Evolutionary conservation across 768 basidiomycete species (phyloP).

Genomic region (Mycena metata): DNA sequence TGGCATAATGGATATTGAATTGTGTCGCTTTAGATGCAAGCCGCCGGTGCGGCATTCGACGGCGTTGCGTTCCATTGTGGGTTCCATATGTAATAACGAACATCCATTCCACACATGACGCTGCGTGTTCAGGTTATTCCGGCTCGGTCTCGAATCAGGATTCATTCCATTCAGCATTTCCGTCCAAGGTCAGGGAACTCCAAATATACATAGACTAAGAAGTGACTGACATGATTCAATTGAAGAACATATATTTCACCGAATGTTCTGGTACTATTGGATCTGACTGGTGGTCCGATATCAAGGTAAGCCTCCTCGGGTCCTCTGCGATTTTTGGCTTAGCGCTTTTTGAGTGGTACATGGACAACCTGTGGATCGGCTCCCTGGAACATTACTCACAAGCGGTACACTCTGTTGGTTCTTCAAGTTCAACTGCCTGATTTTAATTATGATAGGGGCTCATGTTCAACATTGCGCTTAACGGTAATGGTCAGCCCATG

Average conservation of each 20-base stretch:
- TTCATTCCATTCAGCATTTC: slow-evolving; percentile 22
- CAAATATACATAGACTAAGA: no score
- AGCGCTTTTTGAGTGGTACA: no score
- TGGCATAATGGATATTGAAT: background rate
- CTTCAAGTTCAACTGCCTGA: background rate
- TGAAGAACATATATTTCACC: slow-evolving; percentile 20
- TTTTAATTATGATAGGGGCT: slow-evolving; percentile 56
- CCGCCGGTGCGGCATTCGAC: slow-evolving; percentile 65
- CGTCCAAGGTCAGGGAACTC: slow-evolving; percentile 16
- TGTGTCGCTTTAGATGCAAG: slow-evolving; percentile 60
- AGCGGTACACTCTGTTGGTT: slow-evolving; percentile 38
- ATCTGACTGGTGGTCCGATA: slow-evolving; percentile 67
- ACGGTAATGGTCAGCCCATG: slow-evolving; percentile 73
- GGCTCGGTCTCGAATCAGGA: slow-evolving; percentile 24
- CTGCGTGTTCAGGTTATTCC: slow-evolving; percentile 14
- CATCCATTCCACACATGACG: slow-evolving; percentile 23
- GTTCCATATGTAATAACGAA: slow-evolving; percentile 29
- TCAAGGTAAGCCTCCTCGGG: no score
- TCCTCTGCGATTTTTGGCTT: no score
- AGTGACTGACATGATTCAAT: slow-evolving; percentile 39
- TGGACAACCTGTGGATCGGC: slow-evolving; percentile 69
- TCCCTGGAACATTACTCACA: slow-evolving; percentile 80
- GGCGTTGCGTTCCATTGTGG: slow-evolving; percentile 85
- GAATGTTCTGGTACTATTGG: slow-evolving; percentile 21
- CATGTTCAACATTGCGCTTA: slow-evolving; percentile 84